Percentiles rank a stretch among this genome's conserved stretches.
These are phyloP conservation scores for Arctium minus DNA, from an alignment of 129 eudicot species.

Conservation along the genomic window DNA sequence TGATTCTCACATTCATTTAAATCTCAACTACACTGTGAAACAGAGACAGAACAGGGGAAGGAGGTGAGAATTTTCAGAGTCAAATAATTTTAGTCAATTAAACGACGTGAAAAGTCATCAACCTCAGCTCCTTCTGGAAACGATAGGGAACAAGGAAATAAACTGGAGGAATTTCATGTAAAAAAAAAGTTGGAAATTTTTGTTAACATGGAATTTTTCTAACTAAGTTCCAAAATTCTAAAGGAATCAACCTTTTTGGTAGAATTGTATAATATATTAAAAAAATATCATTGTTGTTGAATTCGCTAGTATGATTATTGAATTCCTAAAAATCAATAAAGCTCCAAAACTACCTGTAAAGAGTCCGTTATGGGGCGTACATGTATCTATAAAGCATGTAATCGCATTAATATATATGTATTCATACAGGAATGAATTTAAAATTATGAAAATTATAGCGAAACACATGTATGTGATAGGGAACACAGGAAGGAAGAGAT, in stretches of 20 bases:
- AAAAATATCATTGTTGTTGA: not conserved
- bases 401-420: not conserved
- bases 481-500: not conserved
- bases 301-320: not conserved
- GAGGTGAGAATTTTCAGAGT: conserved; percentile 8
- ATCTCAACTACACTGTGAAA: not conserved
- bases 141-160: not conserved
- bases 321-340: not conserved
- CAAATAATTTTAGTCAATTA: conserved; percentile 11
- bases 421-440: conserved; percentile 10
- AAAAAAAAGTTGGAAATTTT: not conserved
- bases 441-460: not conserved
- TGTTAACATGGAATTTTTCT: not conserved
- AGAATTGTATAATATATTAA: not conserved
- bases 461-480: conserved; percentile 14
- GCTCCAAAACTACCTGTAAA: conserved; percentile 22
- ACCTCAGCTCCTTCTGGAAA: conserved; percentile 15
- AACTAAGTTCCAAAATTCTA: not conserved
- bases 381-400: conserved; percentile 10
- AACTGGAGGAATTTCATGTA: not conserved
- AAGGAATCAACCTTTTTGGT: not conserved
- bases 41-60: conserved; percentile 11
- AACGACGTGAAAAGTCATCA: not conserved
- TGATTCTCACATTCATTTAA: conserved; percentile 21
- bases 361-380: conserved; percentile 6